These are phyloP conservation scores for Kuraishia ogatae DNA, from an alignment of 805 yeast genomes.

Conservation along the genomic window DNA sequence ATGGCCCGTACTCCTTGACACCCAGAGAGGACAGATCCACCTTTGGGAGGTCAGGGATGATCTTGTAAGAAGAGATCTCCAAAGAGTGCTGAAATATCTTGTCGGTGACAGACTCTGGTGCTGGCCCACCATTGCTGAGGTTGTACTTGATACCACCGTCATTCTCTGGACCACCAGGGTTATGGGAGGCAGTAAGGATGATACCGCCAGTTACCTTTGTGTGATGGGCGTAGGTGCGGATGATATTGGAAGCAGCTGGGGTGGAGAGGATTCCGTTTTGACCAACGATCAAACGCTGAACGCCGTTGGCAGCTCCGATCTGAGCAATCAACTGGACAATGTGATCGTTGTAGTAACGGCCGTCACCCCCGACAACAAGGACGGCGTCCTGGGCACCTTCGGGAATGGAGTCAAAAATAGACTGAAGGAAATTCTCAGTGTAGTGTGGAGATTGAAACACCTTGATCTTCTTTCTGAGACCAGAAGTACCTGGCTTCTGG, in stretches of 20 bases:
- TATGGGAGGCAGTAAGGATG: constrained; percentile 92
- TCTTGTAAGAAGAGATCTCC: constrained; percentile 50
- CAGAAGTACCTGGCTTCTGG: constrained; percentile 98
- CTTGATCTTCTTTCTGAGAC: constrained; percentile 83
- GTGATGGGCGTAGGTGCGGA: constrained; percentile 46
- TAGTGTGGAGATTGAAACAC: constrained; percentile 74
- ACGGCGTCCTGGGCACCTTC: constrained; percentile 73
- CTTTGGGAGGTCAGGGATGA: constrained; percentile 46
- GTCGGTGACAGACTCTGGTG: constrained; percentile 91
- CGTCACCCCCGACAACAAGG: constrained; percentile 94
- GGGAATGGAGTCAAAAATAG: constrained; percentile 79
- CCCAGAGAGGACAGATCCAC: constrained; percentile 62
- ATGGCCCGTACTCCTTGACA: constrained; percentile 35
- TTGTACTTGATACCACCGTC: constrained; percentile 96
- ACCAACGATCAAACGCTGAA: constrained; percentile 76
- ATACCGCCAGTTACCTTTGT: constrained; percentile 83
- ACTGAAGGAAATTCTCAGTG: constrained; percentile 90
- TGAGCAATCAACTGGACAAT: constrained; percentile 76
- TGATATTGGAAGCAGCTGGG: constrained; percentile 93
- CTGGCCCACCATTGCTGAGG: constrained; percentile 94
- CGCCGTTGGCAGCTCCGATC: constrained; percentile 90
- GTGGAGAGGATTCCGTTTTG: constrained; percentile 85
- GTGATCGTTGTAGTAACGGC: constrained; percentile 79
- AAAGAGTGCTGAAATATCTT: constrained; percentile 69
- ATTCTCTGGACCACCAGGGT: constrained; percentile 92